These are phyloP conservation scores for Gossypium trilobum DNA, from an alignment of 441 rosid genomes.

Conservation along the genomic window DNA sequence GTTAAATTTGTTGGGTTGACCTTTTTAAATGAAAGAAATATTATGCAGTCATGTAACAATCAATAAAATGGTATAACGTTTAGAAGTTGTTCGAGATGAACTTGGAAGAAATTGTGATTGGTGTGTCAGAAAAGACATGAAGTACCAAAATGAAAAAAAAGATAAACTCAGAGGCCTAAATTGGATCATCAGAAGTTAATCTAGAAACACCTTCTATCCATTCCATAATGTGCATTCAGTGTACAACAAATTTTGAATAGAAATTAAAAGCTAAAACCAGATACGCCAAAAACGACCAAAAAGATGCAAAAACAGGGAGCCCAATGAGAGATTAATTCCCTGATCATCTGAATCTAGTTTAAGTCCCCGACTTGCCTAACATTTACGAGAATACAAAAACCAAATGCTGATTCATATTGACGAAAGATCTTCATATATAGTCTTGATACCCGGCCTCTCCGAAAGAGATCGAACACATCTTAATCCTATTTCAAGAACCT, in stretches of 20 bases:
- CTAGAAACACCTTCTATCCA: slow-evolving; percentile 19
- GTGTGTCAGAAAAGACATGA: no score
- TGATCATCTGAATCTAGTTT: slow-evolving; percentile 7
- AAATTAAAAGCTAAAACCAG: slow-evolving; percentile 1
- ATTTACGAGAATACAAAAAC: not conserved
- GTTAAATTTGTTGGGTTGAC: no score
- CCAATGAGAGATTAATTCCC: slow-evolving; percentile 43
- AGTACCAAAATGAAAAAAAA: no score
- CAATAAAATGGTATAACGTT: no score
- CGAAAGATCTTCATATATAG: slow-evolving; percentile 91
- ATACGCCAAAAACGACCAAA: slow-evolving; percentile 9
- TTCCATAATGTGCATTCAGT: slow-evolving; percentile 23
- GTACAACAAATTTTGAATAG: slow-evolving; percentile 26
- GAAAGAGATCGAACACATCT: slow-evolving; percentile 69
- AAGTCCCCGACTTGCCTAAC: no score
- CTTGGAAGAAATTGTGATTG: no score
- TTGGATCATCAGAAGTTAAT: not conserved
- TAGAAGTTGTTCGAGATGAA: no score
- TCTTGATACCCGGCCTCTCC: slow-evolving; percentile 92
- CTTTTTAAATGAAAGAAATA: no score
- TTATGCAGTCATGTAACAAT: no score
- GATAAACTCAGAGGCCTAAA: not conserved
- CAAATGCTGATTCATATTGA: slow-evolving; percentile 34
- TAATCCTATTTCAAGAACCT: slow-evolving; percentile 75
- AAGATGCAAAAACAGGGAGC: slow-evolving; percentile 22